Conservation (phyloP, 495 filamentous ascomycete species). For the Aspergillus baeticus region DNA sequence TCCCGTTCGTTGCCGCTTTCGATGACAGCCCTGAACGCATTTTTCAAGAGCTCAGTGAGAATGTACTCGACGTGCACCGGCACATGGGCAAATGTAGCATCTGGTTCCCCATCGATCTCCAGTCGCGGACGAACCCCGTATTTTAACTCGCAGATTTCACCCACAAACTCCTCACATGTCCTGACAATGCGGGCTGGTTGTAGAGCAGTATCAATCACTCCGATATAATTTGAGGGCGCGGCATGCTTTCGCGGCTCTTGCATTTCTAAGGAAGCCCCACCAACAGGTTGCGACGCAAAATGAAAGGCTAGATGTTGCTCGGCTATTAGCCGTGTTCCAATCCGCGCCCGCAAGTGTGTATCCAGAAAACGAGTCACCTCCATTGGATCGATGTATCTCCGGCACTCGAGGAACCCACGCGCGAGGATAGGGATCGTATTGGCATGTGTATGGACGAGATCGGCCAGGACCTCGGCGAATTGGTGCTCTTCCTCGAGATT, state of each 20-base stretch:
- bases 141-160: slow-evolving; percentile 93
- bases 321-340: slow-evolving; percentile 90
- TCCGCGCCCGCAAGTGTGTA: slow-evolving; percentile 88
- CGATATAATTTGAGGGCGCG: slow-evolving; percentile 72
- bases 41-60: slow-evolving; percentile 92
- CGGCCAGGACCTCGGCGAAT: slow-evolving; percentile 89
- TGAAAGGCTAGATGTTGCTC: slow-evolving; percentile 97
- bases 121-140: slow-evolving; percentile 87
- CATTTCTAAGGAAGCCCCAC: slow-evolving; percentile 30
- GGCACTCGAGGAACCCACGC: slow-evolving; percentile 85
- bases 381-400: slow-evolving; percentile 73
- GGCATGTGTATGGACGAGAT: slow-evolving; percentile 87
- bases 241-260: slow-evolving; percentile 35
- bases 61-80: slow-evolving; percentile 98
- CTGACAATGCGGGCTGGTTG: slow-evolving; percentile 78
- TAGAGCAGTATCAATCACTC: slow-evolving; percentile 93
- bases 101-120: slow-evolving; percentile 76
- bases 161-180: slow-evolving; percentile 82
- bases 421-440: slow-evolving; percentile 95
- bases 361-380: slow-evolving; percentile 92
- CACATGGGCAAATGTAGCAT: slow-evolving; percentile 83
- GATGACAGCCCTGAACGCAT: slow-evolving; percentile 89
- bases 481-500: slow-evolving; percentile 83
- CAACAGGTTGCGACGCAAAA: slow-evolving; percentile 72
- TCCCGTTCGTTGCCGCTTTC: slow-evolving; percentile 76